Conservation (phyloP, 2,329 filamentous ascomycete genomes). For the Xylariaceae sp. region DNA sequence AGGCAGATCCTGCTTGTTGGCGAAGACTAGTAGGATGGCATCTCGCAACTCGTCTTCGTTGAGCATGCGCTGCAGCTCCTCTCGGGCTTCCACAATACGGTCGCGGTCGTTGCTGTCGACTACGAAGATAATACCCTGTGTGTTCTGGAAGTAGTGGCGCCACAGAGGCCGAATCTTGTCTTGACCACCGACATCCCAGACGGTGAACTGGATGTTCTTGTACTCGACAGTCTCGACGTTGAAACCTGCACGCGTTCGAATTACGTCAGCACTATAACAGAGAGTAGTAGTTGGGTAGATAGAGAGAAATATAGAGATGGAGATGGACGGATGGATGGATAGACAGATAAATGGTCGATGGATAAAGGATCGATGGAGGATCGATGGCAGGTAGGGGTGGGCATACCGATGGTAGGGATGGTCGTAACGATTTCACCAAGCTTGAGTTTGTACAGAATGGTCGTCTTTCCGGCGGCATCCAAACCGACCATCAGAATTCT, state of each 20-base stretch:
- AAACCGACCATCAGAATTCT: constrained; percentile 99
- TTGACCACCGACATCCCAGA: constrained; percentile 99
- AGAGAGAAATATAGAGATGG: not conserved
- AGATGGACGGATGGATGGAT: not conserved
- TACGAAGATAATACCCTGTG: constrained; percentile 99
- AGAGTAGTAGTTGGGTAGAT: not conserved
- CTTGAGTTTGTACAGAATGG: constrained; percentile 99
- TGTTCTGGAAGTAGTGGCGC: constrained; percentile 99
- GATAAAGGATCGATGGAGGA: not conserved
- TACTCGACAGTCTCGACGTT: constrained; percentile 99
- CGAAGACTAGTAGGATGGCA: constrained; percentile 92
- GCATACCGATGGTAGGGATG: constrained; percentile 92
- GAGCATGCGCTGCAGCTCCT: constrained; percentile 96
- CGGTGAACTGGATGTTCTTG: constrained; percentile 99
- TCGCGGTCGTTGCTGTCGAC: constrained; percentile 98
- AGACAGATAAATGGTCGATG: not conserved
- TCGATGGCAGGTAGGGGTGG: constrained; percentile 2
- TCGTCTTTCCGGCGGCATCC: constrained; percentile 99
- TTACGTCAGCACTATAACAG: constrained; percentile 20
- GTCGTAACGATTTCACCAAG: constrained; percentile 98
- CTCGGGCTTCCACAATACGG: constrained; percentile 92
- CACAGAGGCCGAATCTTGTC: constrained; percentile 99
- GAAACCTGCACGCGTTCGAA: constrained; percentile 60
- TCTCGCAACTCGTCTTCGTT: constrained; percentile 99
- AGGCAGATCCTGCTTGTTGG: constrained; percentile 99